Conservation (phyloP, 2,329 filamentous ascomycete species). For the Elsinoe perseae region DNA sequence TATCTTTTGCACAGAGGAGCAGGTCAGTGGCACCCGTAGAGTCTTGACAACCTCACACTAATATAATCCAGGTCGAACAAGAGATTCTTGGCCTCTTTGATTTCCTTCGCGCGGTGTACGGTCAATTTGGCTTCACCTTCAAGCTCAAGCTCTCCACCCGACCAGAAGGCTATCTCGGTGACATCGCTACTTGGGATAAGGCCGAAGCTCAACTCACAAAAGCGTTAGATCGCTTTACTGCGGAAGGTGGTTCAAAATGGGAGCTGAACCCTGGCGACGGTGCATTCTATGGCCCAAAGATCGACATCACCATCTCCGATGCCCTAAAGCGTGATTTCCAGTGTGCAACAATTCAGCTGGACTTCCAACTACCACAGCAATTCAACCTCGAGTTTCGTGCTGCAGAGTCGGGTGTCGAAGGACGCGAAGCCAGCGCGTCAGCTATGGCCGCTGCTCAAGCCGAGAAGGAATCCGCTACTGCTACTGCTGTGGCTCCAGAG, state of each 20-base stretch:
- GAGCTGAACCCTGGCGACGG: slow-evolving; percentile 90
- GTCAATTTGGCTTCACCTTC: slow-evolving; percentile 80
- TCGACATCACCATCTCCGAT: slow-evolving; percentile 91
- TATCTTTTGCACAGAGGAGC: slow-evolving; percentile 84
- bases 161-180: slow-evolving; percentile 79
- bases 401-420: slow-evolving; percentile 49
- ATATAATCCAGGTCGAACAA: slow-evolving; percentile 44
- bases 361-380: slow-evolving; percentile 77
- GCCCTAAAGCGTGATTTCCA: slow-evolving; percentile 77
- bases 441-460: slow-evolving; percentile 27
- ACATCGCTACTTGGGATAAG: slow-evolving; percentile 78
- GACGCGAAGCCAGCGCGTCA: slow-evolving; percentile 34
- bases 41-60: neutral
- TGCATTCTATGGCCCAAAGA: slow-evolving; percentile 97
- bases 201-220: slow-evolving; percentile 75
- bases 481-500: slow-evolving; percentile 34
- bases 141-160: slow-evolving; percentile 91
- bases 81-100: slow-evolving; percentile 82
- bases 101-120: slow-evolving; percentile 73
- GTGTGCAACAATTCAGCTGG: slow-evolving; percentile 89
- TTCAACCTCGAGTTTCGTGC: slow-evolving; percentile 85
- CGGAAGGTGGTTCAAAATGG: slow-evolving; percentile 60
- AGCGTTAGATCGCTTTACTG: slow-evolving; percentile 70
- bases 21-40: slow-evolving; percentile 36
- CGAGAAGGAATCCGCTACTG: slow-evolving; percentile 35